Base-by-base conservation (phyloP, 495 filamentous ascomycete genomes). In the Letharia lupina region DNA sequence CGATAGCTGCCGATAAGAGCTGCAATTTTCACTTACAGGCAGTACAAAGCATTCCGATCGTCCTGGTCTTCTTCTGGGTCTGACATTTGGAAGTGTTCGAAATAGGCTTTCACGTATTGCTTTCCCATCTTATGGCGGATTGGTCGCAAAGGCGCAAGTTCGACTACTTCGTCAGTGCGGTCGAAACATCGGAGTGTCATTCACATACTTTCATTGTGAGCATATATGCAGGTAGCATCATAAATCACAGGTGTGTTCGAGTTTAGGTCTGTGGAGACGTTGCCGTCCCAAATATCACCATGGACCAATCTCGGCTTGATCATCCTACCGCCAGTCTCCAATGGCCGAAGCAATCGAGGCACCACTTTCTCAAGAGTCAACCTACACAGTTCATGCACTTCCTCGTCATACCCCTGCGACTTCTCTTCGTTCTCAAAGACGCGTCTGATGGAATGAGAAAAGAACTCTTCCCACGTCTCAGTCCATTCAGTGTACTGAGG, bases 281-380 rank as follows among this genome's bases (percentile, higher is more conserved):
- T 84, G 28, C 70, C 79, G 56, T 82, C 72, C 81, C 79, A 82
- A 9, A 80, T 66, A 68, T 82, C 78, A 11, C 80, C 80, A 62
- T 83, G 80, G 2, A 82, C 72, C 2, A 82, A 70, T 12, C 70
- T 72, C 7, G 81, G 79, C 50, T 73, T 70, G 41, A 83, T 65
- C 0, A 6, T 67, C 52, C 76, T 70, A 3, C 77, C 78, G 4
- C 76, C 73, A 5, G 70, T 76, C 57, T 81, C 73, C 0, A 83
- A 69, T 1, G 78, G 76, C 3, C 76, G 45, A 2, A 80, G 69
- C 2, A 80, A 70, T 31, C 73, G 67, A 2, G 76, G 77, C 12
- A 82, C 73, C 15, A 81, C 76, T 20, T 75, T 73, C 2, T 70
- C 69, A 39, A 79, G 68, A 42, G 73, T 58, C 40, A 54, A 28